phyloP scores from a whole-genome alignment of 305 asterid genomes.

The Fraxinus floribunda region DNA sequence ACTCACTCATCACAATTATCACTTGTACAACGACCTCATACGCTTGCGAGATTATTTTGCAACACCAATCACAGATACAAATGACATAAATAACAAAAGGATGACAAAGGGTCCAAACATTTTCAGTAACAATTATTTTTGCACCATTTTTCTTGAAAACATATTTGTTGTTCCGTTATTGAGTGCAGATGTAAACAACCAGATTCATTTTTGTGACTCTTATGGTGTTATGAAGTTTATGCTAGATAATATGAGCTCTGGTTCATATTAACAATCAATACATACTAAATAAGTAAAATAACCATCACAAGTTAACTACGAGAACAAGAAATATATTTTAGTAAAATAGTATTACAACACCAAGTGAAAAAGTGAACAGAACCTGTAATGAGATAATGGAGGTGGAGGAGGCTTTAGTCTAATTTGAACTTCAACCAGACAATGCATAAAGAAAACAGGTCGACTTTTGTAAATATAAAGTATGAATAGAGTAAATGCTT shows the following conservation, averaged over 20 bases:
- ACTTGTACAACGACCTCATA: too few relatives aligned
- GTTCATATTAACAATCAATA: background rate
- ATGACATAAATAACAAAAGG: background rate
- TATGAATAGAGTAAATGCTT: background rate
- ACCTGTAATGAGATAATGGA: too few relatives aligned
- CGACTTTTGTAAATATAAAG: background rate
- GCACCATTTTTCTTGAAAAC: background rate
- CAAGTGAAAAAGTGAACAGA: too few relatives aligned
- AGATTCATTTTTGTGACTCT: background rate
- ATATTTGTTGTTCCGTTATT: background rate
- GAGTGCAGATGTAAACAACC: too few relatives aligned
- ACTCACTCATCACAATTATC: too few relatives aligned
- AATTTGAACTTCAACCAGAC: background rate
- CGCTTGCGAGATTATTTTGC: too few relatives aligned
- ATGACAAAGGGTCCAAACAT: too few relatives aligned
- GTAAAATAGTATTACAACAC: too few relatives aligned
- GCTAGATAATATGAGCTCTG: background rate
- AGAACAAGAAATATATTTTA: too few relatives aligned
- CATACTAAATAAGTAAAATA: background rate
- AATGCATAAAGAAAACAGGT: background rate
- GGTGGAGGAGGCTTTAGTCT: too few relatives aligned
- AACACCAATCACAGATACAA: background rate
- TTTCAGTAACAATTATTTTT: too few relatives aligned
- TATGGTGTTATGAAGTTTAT: background rate
- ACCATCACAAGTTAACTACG: too few relatives aligned